Evolutionary conservation across 1,139 yeast species (phyloP).

Genomic region (Hemisphaericaspora subhashii): DNA sequence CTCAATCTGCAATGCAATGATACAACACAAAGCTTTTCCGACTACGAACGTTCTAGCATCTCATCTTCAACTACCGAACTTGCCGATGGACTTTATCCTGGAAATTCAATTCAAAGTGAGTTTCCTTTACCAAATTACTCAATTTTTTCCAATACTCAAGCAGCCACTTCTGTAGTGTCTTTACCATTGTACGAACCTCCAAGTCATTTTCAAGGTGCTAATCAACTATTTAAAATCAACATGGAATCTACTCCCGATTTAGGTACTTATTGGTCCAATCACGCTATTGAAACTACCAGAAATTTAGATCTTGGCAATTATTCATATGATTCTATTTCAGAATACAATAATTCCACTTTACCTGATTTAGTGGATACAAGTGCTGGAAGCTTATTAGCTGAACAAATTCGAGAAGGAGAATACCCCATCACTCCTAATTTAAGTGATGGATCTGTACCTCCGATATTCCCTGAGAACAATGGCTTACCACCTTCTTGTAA

Average conservation of each 20-base stretch:
- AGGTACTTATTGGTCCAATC: slow-evolving; percentile 13
- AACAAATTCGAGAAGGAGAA: slow-evolving; percentile 1
- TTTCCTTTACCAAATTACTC: slow-evolving; percentile 16
- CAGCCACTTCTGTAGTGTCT: slow-evolving; percentile 17
- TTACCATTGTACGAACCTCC: slow-evolving; percentile 8
- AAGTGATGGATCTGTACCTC: slow-evolving; percentile 23
- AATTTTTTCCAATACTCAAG: slow-evolving; percentile 27
- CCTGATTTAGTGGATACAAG: neutral
- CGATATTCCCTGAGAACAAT: slow-evolving; percentile 17
- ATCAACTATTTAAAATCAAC: slow-evolving; percentile 15
- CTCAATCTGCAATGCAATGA: neutral
- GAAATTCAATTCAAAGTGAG: slow-evolving; percentile 1
- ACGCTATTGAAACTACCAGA: slow-evolving; percentile 22
- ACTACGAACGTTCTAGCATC: neutral
- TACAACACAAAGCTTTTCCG: slow-evolving; percentile 1
- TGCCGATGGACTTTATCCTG: slow-evolving; percentile 1
- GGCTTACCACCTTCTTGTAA: neutral
- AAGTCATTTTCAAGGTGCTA: neutral
- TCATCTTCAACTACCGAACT: neutral
- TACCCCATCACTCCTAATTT: slow-evolving; percentile 20
- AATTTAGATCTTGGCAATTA: slow-evolving; percentile 31
- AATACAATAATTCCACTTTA: slow-evolving; percentile 13
- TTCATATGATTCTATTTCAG: slow-evolving; percentile 31
- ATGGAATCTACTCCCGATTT: slow-evolving; percentile 19
- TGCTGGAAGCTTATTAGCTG: neutral